These are phyloP conservation scores for Vaccinium myrtillus DNA, from an alignment of 148 eudicot genomes.

Conservation along the genomic window DNA sequence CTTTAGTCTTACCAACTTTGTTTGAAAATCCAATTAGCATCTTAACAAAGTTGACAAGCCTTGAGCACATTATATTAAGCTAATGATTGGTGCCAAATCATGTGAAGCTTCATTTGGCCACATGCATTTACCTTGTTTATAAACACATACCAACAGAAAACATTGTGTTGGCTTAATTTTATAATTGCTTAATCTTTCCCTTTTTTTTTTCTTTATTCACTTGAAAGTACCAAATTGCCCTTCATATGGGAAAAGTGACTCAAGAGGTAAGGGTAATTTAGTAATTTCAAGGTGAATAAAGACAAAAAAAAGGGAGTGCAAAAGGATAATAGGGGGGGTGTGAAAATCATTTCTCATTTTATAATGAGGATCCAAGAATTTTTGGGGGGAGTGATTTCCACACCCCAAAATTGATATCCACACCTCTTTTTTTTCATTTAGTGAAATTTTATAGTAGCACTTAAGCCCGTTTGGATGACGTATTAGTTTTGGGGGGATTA, in stretches of 20 bases:
- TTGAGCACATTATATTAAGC: neutral
- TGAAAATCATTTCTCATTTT: too few species aligned
- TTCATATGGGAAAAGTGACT: neutral
- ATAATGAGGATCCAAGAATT: too few species aligned
- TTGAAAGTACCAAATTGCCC: neutral
- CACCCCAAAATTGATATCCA: too few species aligned
- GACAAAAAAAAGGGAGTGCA: too few species aligned
- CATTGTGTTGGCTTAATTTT: neutral
- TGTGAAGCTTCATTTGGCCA: neutral
- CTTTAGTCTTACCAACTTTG: neutral
- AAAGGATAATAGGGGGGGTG: too few species aligned
- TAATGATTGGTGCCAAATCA: conserved; percentile 7
- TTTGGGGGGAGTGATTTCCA: too few species aligned
- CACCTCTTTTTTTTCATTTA: too few species aligned
- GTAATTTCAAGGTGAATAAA: too few species aligned
- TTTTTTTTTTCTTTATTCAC: too few species aligned
- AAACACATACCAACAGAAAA: neutral
- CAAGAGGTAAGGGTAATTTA: neutral
- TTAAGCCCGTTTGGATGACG: too few species aligned
- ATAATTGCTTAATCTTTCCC: neutral
- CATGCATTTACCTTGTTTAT: neutral
- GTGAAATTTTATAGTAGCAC: too few species aligned
- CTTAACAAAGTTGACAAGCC: neutral
- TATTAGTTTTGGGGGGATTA: too few species aligned
- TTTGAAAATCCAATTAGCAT: neutral